A percentile compares a stretch with the other conserved stretches of the same genome.
These are phyloP conservation scores for Mortierella polycephala DNA, from an alignment of 371 early-diverging fungal genomes.

Conservation along the genomic window DNA sequence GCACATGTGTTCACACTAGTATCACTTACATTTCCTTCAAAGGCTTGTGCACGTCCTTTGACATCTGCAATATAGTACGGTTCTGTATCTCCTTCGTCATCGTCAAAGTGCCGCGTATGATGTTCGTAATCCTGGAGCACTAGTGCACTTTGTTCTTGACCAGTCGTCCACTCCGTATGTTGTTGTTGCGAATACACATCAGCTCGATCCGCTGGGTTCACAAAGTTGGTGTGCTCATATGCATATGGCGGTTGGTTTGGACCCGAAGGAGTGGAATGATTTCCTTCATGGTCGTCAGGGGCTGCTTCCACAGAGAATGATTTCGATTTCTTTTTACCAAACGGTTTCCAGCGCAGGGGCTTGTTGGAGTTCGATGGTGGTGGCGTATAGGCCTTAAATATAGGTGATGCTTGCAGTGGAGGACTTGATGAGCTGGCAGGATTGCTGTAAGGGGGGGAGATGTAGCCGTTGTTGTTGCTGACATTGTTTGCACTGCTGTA, in stretches of 20 bases:
- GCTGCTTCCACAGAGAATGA: constrained; percentile 20
- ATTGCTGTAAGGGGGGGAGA: constrained; percentile 14
- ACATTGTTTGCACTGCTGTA: neutral
- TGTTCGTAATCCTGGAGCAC: constrained; percentile 11
- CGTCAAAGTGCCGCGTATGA: constrained; percentile 21
- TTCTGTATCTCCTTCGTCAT: constrained; percentile 25
- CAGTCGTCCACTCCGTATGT: constrained; percentile 18
- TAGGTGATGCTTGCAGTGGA: constrained; percentile 9
- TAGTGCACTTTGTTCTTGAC: neutral
- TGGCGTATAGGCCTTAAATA: constrained; percentile 23
- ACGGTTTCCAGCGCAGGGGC: constrained; percentile 37
- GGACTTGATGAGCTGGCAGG: constrained; percentile 15
- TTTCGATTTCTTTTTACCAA: constrained; percentile 45
- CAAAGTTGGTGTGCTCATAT: neutral
- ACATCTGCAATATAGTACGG: constrained; percentile 28
- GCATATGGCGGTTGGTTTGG: constrained; percentile 2
- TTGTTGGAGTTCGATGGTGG: constrained; percentile 11
- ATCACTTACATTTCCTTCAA: constrained; percentile 18
- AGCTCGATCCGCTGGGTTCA: constrained; percentile 11
- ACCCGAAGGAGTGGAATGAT: neutral
- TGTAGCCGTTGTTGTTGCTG: constrained; percentile 15
- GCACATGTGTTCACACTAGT: too few relatives aligned
- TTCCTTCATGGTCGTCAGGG: constrained; percentile 13
- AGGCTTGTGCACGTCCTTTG: constrained; percentile 22
- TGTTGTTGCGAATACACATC: constrained; percentile 23